Base-by-base conservation (phyloP, 129 eudicot species). In the Scalesia atractyloides region DNA sequence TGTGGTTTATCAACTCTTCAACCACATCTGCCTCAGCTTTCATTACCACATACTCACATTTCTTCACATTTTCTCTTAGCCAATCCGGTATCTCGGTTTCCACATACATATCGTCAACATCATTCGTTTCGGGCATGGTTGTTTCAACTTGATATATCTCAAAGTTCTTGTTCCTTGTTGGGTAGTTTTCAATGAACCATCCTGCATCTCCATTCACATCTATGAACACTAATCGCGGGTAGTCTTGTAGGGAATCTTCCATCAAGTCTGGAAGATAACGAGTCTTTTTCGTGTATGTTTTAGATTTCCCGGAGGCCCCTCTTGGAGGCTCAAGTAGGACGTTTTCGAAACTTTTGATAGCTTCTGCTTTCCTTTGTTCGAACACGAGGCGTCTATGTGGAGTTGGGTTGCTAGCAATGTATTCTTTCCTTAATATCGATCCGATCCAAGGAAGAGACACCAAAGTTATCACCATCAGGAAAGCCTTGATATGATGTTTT, bases 241-340 rank as follows among this genome's bases (percentile, higher is more conserved):
- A 89, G 56, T 81, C 74, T 26, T 80, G 88, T 10, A 90, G 83
- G n/a, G 88, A 80, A 60, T 84, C 90, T 8, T 78, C 82, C 72
- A 81, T 36, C 39, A 90, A 68, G 34, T 87, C 88, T 0, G 96
- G 96, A n/a, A 89, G 76, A 62, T 63, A 89, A 17, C 53, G 66
- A 3, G 85, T 66, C 46, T 70, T 76, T 43, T 79, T 79, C 0
- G 60, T 14, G 60, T 61, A 75, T 7, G 41, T 58, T 49, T 37
- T 86, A 7, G 90, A 80, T 69, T 77, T 80, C 19, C 86, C 84
- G 9, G 85, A 72, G 2, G 83, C 73, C 37, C 79, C 60, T 49
- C 87, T 62, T 20, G 90, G 96, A 41, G 96, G 96, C 71, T 89
- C 96, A 10, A 86, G 81, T 53, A 82, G 75, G 10, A 89, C 96